These are phyloP conservation scores for Rhodamnia rubescens DNA, from an alignment of 345 rosid species.

Conservation along the genomic window DNA sequence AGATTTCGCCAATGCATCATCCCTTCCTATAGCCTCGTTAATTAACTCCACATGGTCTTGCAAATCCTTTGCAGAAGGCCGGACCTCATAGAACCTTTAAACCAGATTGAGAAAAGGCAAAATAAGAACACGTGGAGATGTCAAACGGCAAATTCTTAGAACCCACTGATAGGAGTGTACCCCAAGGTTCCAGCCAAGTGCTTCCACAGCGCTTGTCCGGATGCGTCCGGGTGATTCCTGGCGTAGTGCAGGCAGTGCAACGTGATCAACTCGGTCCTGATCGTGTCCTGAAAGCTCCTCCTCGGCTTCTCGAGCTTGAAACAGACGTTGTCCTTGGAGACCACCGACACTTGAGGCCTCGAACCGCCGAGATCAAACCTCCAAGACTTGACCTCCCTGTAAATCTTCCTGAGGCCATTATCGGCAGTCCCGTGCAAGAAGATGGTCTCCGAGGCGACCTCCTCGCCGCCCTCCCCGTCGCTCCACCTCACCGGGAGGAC, in stretches of 20 bases:
- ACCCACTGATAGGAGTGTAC: not conserved
- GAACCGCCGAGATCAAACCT: too few species aligned
- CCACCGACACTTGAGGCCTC: too few species aligned
- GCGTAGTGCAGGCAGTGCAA: too few species aligned
- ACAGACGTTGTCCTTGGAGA: too few species aligned
- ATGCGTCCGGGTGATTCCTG: too few species aligned
- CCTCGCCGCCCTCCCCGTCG: constrained; percentile 13
- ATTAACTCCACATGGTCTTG: constrained; percentile 50
- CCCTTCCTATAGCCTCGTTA: constrained; percentile 48
- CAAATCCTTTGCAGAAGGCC: constrained; percentile 72
- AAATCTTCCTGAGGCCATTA: too few species aligned
- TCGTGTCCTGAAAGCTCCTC: too few species aligned
- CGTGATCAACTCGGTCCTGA: too few species aligned
- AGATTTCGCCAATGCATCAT: constrained; percentile 33
- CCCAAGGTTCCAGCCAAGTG: too few species aligned
- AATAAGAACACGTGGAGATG: not conserved
- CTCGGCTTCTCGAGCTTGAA: too few species aligned
- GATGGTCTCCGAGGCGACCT: constrained; percentile 5
- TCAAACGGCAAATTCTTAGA: not conserved
- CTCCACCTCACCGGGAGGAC: constrained; percentile 51
- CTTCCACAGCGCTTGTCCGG: too few species aligned
- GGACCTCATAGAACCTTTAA: constrained; percentile 50
- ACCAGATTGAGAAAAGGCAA: not conserved
- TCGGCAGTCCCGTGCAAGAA: constrained; percentile 14
- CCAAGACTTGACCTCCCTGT: too few species aligned